These are phyloP conservation scores for Amorphotheca resinae DNA, from an alignment of 495 filamentous ascomycete genomes.

Conservation along the genomic window DNA sequence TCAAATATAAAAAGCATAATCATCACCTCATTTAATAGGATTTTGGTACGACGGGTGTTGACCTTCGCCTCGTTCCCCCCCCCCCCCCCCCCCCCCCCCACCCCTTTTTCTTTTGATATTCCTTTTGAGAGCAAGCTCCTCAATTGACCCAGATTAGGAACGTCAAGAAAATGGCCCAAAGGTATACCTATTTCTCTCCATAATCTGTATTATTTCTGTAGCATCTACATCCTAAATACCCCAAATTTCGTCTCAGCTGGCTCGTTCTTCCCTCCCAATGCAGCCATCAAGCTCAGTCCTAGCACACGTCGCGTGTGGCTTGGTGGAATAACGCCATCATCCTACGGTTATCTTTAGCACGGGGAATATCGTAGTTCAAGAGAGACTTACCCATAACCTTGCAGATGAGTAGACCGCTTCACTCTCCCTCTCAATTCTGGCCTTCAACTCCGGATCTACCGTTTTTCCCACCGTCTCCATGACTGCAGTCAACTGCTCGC, in stretches of 20 bases:
- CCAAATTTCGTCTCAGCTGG: slow-evolving; percentile 70
- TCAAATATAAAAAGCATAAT: no score
- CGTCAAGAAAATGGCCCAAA: no score
- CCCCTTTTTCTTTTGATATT: no score
- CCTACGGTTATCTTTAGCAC: slow-evolving; percentile 27
- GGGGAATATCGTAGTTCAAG: neutral
- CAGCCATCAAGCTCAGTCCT: slow-evolving; percentile 69
- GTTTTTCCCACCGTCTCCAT: slow-evolving; percentile 89
- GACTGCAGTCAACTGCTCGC: slow-evolving; percentile 80
- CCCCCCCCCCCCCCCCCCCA: no score
- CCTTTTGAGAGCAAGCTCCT: no score
- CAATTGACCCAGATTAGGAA: no score
- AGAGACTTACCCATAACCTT: slow-evolving; percentile 62
- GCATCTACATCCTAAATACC: slow-evolving; percentile 79
- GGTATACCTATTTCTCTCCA: no score
- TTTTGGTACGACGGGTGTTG: no score
- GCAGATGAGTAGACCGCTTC: slow-evolving; percentile 80
- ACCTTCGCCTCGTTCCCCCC: no score
- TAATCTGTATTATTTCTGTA: no score
- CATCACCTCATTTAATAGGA: no score
- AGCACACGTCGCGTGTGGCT: slow-evolving; percentile 75
- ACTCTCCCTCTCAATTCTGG: slow-evolving; percentile 80
- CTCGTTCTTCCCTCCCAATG: slow-evolving; percentile 53
- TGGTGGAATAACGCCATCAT: slow-evolving; percentile 89
- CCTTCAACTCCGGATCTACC: slow-evolving; percentile 69